Conservation (phyloP, 2,329 filamentous ascomycete species). For the Arthrinium puccinioides region DNA sequence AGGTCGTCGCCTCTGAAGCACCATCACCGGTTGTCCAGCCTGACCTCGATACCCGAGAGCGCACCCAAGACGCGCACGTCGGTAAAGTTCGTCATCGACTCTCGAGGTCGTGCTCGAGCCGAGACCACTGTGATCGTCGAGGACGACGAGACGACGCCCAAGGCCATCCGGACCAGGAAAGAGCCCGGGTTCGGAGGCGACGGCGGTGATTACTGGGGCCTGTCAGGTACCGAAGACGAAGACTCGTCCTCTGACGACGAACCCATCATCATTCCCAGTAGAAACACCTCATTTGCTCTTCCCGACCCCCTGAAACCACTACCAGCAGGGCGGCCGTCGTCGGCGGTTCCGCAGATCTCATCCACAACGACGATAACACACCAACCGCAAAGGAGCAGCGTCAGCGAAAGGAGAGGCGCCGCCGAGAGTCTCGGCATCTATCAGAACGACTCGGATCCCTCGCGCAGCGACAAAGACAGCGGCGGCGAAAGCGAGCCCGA, state of each 20-base stretch:
- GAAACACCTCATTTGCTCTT: constrained; percentile 50
- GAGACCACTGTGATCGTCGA: constrained; percentile 39
- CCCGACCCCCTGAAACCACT: constrained; percentile 35
- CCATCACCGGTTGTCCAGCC: constrained; percentile 41
- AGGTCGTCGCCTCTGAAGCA: constrained; percentile 47
- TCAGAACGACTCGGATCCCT: constrained; percentile 20
- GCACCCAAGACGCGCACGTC: constrained; percentile 42
- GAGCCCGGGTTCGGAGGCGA: constrained; percentile 12
- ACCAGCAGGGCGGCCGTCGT: too few relatives aligned
- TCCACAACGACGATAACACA: not conserved
- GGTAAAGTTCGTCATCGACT: constrained; percentile 57
- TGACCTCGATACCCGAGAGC: constrained; percentile 52
- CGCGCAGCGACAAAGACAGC: constrained; percentile 14
- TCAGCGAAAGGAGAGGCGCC: constrained; percentile 45
- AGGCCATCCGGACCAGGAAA: constrained; percentile 11
- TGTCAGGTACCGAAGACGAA: constrained; percentile 41
- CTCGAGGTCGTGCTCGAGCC: constrained; percentile 50
- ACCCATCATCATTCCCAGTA: constrained; percentile 57
- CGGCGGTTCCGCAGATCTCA: not conserved
- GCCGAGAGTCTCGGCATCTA: constrained; percentile 32
- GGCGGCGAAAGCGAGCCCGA: constrained; percentile 52
- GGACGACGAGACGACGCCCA: constrained; percentile 12
- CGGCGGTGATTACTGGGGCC: constrained; percentile 38
- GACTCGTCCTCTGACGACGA: constrained; percentile 57
- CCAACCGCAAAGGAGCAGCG: constrained; percentile 30